These are phyloP conservation scores for Apiotrichum montevideense DNA, from an alignment of 1,284 basidiomycete species.

Conservation along the genomic window DNA sequence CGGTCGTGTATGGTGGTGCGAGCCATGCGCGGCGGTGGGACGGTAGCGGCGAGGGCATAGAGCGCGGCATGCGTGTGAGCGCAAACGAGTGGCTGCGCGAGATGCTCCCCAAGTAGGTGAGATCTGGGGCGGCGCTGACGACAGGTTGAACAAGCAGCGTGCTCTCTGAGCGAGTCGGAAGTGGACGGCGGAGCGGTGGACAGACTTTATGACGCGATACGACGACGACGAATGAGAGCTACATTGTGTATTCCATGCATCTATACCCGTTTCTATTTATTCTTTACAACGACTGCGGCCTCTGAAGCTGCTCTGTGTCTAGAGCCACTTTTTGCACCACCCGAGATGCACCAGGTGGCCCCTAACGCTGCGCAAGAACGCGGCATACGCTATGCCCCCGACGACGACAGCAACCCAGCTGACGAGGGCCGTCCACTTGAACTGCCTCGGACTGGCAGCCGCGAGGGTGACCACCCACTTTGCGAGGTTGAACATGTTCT, in stretches of 20 bases:
- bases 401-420: constrained; percentile 35
- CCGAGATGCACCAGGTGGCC: constrained; percentile 39
- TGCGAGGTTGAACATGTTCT: constrained; percentile 45
- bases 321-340: constrained; percentile 14
- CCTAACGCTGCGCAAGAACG: constrained; percentile 30
- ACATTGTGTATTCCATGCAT: neutral
- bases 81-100: constrained; percentile 85
- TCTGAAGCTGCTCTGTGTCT: neutral
- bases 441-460: constrained; percentile 28
- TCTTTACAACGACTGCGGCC: no score
- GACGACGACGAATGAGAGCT: no score
- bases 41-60: constrained; percentile 74
- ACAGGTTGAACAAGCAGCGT: constrained; percentile 3
- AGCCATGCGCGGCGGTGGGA: constrained; percentile 74
- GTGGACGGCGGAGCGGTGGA: neutral
- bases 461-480: constrained; percentile 38
- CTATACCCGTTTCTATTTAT: neutral
- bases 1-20: constrained; percentile 71
- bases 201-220: neutral
- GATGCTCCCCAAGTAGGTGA: constrained; percentile 69
- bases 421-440: constrained; percentile 46
- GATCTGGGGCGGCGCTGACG: neutral
- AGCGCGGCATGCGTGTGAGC: constrained; percentile 72
- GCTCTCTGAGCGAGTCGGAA: neutral
- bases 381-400: constrained; percentile 32